phyloP scores from a whole-genome alignment of 2,329 filamentous ascomycete species.

The Stagonosporopsis vannaccii region DNA sequence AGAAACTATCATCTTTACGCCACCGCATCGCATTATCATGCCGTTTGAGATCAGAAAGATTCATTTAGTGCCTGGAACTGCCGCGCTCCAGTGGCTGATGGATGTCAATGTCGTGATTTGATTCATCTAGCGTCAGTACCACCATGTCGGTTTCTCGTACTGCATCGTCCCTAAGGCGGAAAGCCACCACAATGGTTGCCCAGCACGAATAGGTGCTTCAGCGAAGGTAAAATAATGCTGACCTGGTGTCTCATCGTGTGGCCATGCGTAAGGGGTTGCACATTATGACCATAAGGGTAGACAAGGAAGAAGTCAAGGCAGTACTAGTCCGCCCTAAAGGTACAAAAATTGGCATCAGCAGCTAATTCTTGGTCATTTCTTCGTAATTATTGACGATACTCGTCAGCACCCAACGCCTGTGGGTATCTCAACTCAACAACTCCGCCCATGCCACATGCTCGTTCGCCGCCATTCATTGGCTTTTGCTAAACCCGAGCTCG shows the following conservation, averaged over 20 bases:
- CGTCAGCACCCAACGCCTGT: neutral
- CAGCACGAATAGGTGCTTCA: too few species aligned
- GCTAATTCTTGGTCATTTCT: neutral
- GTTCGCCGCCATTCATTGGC: neutral
- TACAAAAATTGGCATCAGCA: too few species aligned
- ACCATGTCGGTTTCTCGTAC: too few species aligned
- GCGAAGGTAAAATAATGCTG: too few species aligned
- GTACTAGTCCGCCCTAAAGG: too few species aligned
- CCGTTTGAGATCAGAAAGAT: neutral
- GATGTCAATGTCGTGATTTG: too few species aligned
- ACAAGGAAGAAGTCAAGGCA: too few species aligned
- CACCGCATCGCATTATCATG: neutral
- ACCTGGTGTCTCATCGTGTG: neutral
- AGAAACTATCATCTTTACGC: neutral
- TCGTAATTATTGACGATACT: neutral
- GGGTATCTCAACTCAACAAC: neutral
- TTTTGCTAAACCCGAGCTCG: constrained; percentile 62
- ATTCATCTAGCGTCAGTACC: too few species aligned
- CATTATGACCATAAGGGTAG: neutral
- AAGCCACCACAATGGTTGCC: too few species aligned
- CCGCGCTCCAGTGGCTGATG: too few species aligned
- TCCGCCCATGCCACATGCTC: neutral
- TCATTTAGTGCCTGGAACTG: neutral
- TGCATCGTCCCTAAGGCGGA: too few species aligned
- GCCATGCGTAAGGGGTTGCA: neutral